A percentile compares a stretch with the other conserved stretches of the same genome.
phyloP scores from a whole-genome alignment of 1,284 basidiomycete species.

The Stereum hirsutum region DNA sequence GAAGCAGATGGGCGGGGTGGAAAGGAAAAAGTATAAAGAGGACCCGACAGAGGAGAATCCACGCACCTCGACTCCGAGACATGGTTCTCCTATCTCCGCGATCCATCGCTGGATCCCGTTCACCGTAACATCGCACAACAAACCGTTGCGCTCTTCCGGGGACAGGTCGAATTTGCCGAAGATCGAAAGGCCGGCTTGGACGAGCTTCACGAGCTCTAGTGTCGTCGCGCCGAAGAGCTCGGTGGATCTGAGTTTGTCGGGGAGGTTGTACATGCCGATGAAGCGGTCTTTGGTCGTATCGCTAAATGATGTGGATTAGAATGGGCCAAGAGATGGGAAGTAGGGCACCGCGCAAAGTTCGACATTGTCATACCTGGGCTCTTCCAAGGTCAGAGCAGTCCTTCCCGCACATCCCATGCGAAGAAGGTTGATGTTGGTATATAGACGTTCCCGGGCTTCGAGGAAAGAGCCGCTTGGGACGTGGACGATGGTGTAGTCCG shows the following conservation, averaged over 20 bases:
- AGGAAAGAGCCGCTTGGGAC: slow-evolving; percentile 64
- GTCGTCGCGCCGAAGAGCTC: slow-evolving; percentile 49
- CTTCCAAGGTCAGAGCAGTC: slow-evolving; percentile 65
- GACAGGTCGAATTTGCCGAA: slow-evolving; percentile 52
- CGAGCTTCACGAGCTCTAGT: slow-evolving; percentile 61
- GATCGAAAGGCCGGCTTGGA: slow-evolving; percentile 59
- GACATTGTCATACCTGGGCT: slow-evolving; percentile 62
- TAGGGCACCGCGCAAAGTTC: slow-evolving; percentile 12
- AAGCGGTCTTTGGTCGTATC: slow-evolving; percentile 74
- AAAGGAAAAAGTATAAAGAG: background rate
- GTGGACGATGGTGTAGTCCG: slow-evolving; percentile 73
- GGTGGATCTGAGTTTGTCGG: slow-evolving; percentile 26
- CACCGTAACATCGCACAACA: slow-evolving; percentile 67
- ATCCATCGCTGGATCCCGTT: slow-evolving; percentile 63
- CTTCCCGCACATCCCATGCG: slow-evolving; percentile 72
- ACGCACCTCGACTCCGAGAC: slow-evolving; percentile 52
- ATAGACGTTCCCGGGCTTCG: slow-evolving; percentile 52
- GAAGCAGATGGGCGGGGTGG: background rate
- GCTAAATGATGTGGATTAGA: slow-evolving; percentile 23
- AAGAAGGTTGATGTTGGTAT: slow-evolving; percentile 69
- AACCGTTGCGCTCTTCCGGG: slow-evolving; percentile 43
- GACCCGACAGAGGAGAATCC: background rate
- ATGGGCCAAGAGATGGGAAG: slow-evolving; percentile 7
- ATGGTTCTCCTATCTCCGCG: slow-evolving; percentile 49
- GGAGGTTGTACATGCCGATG: slow-evolving; percentile 55